A percentile compares a stretch with the other conserved stretches of the same genome.
These are phyloP conservation scores for Fraxinus latifolia DNA, from an alignment of 305 asterid species.

Conservation along the genomic window DNA sequence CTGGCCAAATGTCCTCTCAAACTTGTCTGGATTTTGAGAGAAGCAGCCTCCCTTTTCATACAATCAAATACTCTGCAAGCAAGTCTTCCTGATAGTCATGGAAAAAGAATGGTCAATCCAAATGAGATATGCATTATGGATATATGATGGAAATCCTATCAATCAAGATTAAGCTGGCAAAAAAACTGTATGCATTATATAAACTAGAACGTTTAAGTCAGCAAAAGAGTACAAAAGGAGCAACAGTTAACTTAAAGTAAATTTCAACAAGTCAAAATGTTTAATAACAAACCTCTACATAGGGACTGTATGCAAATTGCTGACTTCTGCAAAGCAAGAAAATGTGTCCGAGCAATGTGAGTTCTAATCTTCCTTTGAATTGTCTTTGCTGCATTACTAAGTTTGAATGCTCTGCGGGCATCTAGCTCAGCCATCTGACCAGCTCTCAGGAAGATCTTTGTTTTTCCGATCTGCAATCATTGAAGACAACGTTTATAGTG, in stretches of 20 bases:
- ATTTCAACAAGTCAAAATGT: constrained; percentile 12
- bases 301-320: constrained; percentile 64
- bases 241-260: neutral
- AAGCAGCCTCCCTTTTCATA: constrained; percentile 71
- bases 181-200: neutral
- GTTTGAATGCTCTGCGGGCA: constrained; percentile 77
- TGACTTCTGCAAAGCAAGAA: constrained; percentile 64
- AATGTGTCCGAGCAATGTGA: constrained; percentile 66
- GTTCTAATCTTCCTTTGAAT: constrained; percentile 73
- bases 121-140: neutral
- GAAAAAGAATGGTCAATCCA: constrained; percentile 10
- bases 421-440: constrained; percentile 98
- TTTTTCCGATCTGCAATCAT: constrained; percentile 72
- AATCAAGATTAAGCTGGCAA: neutral
- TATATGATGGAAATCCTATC: neutral
- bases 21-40: constrained; percentile 66
- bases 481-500: constrained; percentile 7
- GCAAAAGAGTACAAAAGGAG: neutral
- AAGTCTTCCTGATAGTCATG: constrained; percentile 62
- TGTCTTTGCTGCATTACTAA: constrained; percentile 64
- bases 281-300: constrained; percentile 64
- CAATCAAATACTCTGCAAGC: constrained; percentile 52
- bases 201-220: neutral
- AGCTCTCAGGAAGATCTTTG: constrained; percentile 86
- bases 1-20: constrained; percentile 65